Conservation (phyloP, 2,329 filamentous ascomycete genomes). For the Cladosporium oxysporum region DNA sequence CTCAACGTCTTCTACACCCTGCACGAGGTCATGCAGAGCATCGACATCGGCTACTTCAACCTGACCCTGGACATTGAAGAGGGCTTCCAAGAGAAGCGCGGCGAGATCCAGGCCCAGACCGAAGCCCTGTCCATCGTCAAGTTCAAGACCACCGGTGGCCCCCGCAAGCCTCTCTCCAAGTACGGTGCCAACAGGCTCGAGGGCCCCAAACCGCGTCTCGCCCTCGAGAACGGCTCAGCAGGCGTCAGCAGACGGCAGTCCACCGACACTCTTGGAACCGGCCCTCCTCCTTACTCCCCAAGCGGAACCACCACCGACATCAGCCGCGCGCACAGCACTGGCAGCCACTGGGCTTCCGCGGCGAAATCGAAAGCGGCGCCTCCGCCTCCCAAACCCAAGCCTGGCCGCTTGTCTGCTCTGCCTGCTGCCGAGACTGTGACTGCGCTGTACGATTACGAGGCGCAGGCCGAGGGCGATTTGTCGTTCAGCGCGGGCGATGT, state of each 20-base stretch:
- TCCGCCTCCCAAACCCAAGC: constrained; percentile 61
- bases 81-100: constrained; percentile 84
- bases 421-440: constrained; percentile 76
- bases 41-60: constrained; percentile 98
- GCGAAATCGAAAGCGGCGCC: constrained; percentile 53
- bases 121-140: constrained; percentile 83
- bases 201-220: constrained; percentile 28
- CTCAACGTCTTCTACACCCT: constrained; percentile 98
- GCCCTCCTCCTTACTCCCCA: constrained; percentile 34
- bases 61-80: constrained; percentile 87
- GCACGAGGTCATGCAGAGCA: constrained; percentile 95
- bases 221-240: constrained; percentile 39
- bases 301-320: constrained; percentile 27
- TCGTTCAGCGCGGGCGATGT: constrained; percentile 85
- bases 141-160: constrained; percentile 82
- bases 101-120: constrained; percentile 80
- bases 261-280: constrained; percentile 24
- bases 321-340: constrained; percentile 37
- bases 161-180: constrained; percentile 51
- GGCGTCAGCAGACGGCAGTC: constrained; percentile 27
- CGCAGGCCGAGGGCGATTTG: constrained; percentile 90
- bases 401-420: constrained; percentile 60
- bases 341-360: constrained; percentile 44
- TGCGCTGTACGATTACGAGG: constrained; percentile 93
- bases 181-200: constrained; percentile 45